phyloP scores from a whole-genome alignment of 345 rosid species.

The Gossypium herbaceum region DNA sequence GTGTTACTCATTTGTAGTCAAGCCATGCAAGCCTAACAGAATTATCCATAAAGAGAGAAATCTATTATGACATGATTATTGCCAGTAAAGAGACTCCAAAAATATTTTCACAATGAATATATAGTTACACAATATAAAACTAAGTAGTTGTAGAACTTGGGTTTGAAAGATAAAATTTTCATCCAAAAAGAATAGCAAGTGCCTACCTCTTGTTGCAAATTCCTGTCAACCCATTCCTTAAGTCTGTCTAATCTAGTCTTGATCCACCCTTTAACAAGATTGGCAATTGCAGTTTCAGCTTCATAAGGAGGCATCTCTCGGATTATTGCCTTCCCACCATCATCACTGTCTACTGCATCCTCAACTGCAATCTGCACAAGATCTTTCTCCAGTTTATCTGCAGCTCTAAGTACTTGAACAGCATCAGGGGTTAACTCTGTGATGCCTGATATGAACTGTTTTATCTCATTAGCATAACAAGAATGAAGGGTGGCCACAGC shows the following conservation, averaged over 20 bases:
- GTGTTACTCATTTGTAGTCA: not conserved
- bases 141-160: not conserved
- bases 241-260: slow-evolving; percentile 70
- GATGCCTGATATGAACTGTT: slow-evolving; percentile 74
- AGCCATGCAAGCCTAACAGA: not conserved
- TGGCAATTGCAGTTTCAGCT: slow-evolving; percentile 82
- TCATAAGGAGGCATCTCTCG: slow-evolving; percentile 99
- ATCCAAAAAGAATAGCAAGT: not conserved
- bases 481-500: slow-evolving; percentile 97
- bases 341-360: slow-evolving; percentile 95
- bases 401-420: slow-evolving; percentile 83
- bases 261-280: slow-evolving; percentile 84
- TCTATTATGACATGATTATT: not conserved
- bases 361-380: slow-evolving; percentile 98
- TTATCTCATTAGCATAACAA: slow-evolving; percentile 89
- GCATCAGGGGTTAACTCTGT: slow-evolving; percentile 83
- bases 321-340: slow-evolving; percentile 96
- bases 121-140: not conserved
- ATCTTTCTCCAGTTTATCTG: slow-evolving; percentile 94
- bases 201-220: slow-evolving; percentile 84
- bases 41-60: not conserved
- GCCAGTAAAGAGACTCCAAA: not conserved
- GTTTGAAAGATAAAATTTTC: not conserved
- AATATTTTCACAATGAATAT: no score
- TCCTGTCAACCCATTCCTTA: slow-evolving; percentile 88